phyloP scores from a whole-genome alignment of 1,139 yeast species.

The Blastobotrys buckinghamii region DNA sequence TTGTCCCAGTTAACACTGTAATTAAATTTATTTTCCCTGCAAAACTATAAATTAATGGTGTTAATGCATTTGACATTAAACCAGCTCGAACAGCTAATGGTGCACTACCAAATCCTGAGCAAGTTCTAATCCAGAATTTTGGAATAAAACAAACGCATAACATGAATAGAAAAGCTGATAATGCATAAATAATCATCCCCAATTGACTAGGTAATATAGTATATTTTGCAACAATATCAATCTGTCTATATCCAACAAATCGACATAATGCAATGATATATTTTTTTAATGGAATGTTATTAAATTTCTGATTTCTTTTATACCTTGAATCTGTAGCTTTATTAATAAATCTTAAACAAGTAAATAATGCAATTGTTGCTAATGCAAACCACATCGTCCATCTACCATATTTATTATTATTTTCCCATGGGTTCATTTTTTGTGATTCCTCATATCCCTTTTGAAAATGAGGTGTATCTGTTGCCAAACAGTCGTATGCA shows the following conservation, averaged over 20 bases:
- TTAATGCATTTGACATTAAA: conserved; percentile 46
- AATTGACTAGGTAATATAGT: conserved; percentile 49
- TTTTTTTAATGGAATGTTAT: conserved; percentile 8
- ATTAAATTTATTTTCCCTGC: conserved; percentile 62
- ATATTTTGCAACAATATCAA: conserved; percentile 38
- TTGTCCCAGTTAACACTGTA: conserved; percentile 53
- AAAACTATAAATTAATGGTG: conserved; percentile 52
- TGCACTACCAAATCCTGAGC: conserved; percentile 58
- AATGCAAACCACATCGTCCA: conserved; percentile 44
- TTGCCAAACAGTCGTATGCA: conserved; percentile 17
- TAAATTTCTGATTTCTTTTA: not conserved
- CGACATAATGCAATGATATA: conserved; percentile 38
- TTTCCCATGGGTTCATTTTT: conserved; percentile 38
- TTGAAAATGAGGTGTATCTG: conserved; percentile 30
- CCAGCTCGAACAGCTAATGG: conserved; percentile 61
- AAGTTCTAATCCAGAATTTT: conserved; percentile 50
- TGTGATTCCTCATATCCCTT: conserved; percentile 35
- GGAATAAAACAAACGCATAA: conserved; percentile 45
- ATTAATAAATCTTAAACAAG: conserved; percentile 40
- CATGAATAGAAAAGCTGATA: conserved; percentile 41
- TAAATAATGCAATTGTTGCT: conserved; percentile 37
- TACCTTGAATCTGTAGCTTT: conserved; percentile 34
- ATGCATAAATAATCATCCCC: conserved; percentile 42
- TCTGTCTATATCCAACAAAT: conserved; percentile 44
- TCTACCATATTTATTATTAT: conserved; percentile 40